Percentiles rank a stretch among this genome's conserved stretches.
These are phyloP conservation scores for Penicillium ucsense DNA, from an alignment of 495 filamentous ascomycete species.

Conservation along the genomic window DNA sequence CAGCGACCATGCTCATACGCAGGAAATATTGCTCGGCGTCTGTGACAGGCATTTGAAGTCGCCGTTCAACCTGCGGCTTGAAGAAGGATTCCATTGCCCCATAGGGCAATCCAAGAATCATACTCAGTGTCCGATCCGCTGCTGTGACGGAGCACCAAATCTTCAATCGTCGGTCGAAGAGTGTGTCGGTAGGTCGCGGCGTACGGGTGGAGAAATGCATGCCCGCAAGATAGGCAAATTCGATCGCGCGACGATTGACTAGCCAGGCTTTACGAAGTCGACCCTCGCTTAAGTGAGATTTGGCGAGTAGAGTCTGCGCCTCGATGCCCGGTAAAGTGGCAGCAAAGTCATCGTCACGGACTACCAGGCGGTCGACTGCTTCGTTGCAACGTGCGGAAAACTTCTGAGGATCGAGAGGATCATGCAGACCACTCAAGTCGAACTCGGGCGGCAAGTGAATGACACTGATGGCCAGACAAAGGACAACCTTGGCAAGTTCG, in stretches of 20 bases:
- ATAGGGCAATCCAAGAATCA: constrained; percentile 44
- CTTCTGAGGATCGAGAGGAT: constrained; percentile 15
- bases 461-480: constrained; percentile 26
- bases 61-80: constrained; percentile 14
- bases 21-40: constrained; percentile 20
- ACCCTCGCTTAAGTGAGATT: constrained; percentile 40
- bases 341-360: constrained; percentile 38
- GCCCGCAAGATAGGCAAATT: constrained; percentile 39
- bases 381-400: constrained; percentile 24
- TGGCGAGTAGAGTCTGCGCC: constrained; percentile 35
- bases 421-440: constrained; percentile 11
- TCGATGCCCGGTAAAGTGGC: constrained; percentile 43
- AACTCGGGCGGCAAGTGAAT: constrained; percentile 23
- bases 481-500: constrained; percentile 26
- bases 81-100: constrained; percentile 28
- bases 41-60: constrained; percentile 8
- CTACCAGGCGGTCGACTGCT: constrained; percentile 30
- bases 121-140: constrained; percentile 34
- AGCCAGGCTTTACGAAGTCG: constrained; percentile 44
- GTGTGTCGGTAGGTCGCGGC: constrained; percentile 9
- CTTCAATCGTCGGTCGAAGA: constrained; percentile 21
- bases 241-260: constrained; percentile 32
- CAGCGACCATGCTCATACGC: constrained; percentile 27
- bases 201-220: constrained; percentile 25
- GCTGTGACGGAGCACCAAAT: constrained; percentile 38